Base-by-base conservation (phyloP, 2,329 filamentous ascomycete genomes). In the Nothophoma quercina region DNA sequence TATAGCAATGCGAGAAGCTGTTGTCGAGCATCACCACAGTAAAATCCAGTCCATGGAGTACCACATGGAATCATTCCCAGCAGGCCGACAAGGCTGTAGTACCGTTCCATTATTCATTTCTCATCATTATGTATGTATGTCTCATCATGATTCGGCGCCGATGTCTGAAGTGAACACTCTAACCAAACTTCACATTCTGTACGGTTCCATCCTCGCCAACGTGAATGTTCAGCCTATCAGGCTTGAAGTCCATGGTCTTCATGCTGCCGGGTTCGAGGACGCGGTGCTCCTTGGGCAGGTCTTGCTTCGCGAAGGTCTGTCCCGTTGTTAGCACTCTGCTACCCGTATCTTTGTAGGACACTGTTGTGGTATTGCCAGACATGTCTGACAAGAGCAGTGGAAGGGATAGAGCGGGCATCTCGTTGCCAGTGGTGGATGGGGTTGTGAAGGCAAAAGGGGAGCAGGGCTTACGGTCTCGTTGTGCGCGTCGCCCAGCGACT, bases 301-400 rank as follows among this genome's bases (percentile, higher is more conserved):
- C 78, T 33, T 71, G 70, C 63, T 79, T 80, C 13, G 79, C 79
- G 55, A 82, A 82, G 0, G 78, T 81, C 79, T 81, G 25, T 79
- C 28, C 25, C 10, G 6, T 6, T n/a, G 16, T 47, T 40, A 55
- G 40, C n/a, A 23, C 18, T n/a, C 2, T 1, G 5, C 19, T 5
- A 16, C 15, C n/a, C n/a, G n/a, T n/a, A n/a, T n/a, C n/a, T n/a
- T n/a, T n/a, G n/a, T n/a, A n/a, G n/a, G n/a, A n/a, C n/a, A n/a
- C n/a, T n/a, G n/a, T n/a, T n/a, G n/a, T n/a, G n/a, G n/a, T n/a
- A n/a, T 22, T 19, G 12, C 7, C n/a, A 9, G 15, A 13, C 25
- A 45, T 15, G n/a, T 7, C 10, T 35, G 26, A n/a, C 22, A 43
- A 0, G 12, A n/a, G 34, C 42, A 48, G 4, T 7, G 42, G 19